Evolutionary conservation across 1,284 basidiomycete genomes (phyloP).

Genomic region (Pyrrhoderma lamaoense): DNA sequence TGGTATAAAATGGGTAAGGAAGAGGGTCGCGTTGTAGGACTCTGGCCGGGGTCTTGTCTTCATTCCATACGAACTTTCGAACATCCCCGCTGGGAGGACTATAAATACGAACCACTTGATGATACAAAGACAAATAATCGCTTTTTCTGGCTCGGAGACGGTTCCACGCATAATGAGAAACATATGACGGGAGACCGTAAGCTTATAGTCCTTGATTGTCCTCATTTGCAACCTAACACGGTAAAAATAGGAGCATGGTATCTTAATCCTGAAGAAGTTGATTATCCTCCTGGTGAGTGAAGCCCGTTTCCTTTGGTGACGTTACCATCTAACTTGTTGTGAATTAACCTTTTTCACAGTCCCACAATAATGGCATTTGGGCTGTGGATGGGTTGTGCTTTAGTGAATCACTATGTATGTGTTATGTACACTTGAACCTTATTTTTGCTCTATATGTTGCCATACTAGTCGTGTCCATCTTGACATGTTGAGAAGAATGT

Average conservation of each 20-base stretch:
- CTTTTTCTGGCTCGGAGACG: constrained; percentile 55
- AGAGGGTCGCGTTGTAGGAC: constrained; percentile 47
- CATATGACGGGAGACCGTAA: constrained; percentile 39
- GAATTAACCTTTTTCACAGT: too few species aligned
- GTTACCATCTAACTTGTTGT: too few species aligned
- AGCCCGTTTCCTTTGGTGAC: too few species aligned
- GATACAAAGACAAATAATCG: constrained; percentile 33
- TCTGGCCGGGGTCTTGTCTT: constrained; percentile 58
- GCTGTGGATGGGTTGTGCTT: too few species aligned
- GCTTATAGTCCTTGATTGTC: constrained; percentile 19
- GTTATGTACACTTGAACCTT: too few species aligned
- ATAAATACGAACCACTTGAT: constrained; percentile 43
- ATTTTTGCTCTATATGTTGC: too few species aligned
- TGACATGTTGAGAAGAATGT: too few species aligned
- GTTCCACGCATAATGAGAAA: constrained; percentile 40
- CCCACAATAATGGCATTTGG: too few species aligned
- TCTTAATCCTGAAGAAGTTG: constrained; percentile 35
- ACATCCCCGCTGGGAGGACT: constrained; percentile 62
- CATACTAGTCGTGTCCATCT: too few species aligned
- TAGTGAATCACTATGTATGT: too few species aligned
- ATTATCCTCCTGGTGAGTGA: constrained; percentile 34
- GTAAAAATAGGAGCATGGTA: constrained; percentile 41
- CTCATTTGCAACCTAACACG: not conserved
- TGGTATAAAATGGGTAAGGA: constrained; percentile 62
- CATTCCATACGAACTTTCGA: constrained; percentile 43